Base-by-base conservation (phyloP, 139 green algal species). In the Edaphochlamys debaryana region DNA sequence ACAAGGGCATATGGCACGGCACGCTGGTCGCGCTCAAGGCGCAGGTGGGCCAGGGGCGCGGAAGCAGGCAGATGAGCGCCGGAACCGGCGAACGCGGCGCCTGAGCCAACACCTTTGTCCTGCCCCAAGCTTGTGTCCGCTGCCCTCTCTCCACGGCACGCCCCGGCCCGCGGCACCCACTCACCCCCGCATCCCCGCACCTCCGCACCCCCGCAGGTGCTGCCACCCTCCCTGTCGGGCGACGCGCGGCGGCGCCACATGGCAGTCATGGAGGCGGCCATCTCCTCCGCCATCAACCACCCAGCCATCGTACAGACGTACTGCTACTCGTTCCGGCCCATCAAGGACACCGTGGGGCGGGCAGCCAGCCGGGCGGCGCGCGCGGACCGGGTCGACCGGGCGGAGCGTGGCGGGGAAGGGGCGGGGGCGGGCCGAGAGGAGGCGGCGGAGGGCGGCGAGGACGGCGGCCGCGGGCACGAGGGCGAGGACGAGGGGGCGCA, bases 251-350 rank as follows among this genome's bases (percentile, higher is more conserved):
- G 75, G 38, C 60, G 75, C 0, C 75, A 81, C 41, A 81, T 81
- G 75, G 75, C 75, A 0, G 75, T 89, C 17, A 86, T 89, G 85
- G 85, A 89, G 69, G 85, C 79, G 6, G 85, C 78, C 50, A 89
- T 86, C 69, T 74, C 42, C 71, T 69, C 34, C 48, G 50, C 76
- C 34, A 88, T 88, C 76, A 80, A 80, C 32, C 84, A 88, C 58
- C 84, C 84, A 11, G 38, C 50, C 66, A 84, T 84, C 79, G 79
- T 84, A 36, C 79, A 81, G 75, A 81, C 75, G 37, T 81, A 72
- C 75, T 72, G 75, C 60, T 81, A 81, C 75, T 62, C 37, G 29
- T 81, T 72, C 75, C 40, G 75, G 25, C 75, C 75, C 60, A 81
- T 81, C n/a, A 19, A 29, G 13, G 60, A 71, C 75, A 71, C n/a